Evolutionary conservation across 257 asterid species (phyloP).

Genomic region (Plantago major): DNA sequence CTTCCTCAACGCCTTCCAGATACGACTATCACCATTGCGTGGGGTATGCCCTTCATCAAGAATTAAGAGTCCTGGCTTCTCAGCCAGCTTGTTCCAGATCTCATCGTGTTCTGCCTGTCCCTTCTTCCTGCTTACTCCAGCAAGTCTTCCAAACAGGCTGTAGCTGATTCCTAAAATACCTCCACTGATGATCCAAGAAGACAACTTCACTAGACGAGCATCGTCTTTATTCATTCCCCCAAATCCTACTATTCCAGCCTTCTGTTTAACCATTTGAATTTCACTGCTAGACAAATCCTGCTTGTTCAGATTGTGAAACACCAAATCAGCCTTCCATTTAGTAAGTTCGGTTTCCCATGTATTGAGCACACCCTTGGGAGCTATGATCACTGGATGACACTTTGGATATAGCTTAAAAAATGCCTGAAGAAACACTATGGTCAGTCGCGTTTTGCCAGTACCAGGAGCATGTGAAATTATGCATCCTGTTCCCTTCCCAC

Average conservation of each 20-base stretch:
- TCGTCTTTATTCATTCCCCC: slow-evolving; percentile 1
- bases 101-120: slow-evolving; percentile 4
- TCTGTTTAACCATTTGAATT: slow-evolving; percentile 16
- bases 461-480: slow-evolving; percentile 94
- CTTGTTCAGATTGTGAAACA: slow-evolving; percentile 59
- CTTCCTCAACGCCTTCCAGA: slow-evolving; percentile 51
- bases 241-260: slow-evolving; percentile 18
- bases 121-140: slow-evolving; percentile 20
- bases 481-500: slow-evolving; percentile 68
- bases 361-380: slow-evolving; percentile 70
- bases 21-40: slow-evolving; percentile 48
- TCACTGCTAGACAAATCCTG: slow-evolving; percentile 39
- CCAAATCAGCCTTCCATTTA: slow-evolving; percentile 52
- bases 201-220: slow-evolving; percentile 42
- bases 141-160: slow-evolving; percentile 39
- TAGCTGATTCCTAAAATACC: slow-evolving; percentile 64
- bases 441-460: slow-evolving; percentile 74
- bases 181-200: slow-evolving; percentile 42
- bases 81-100: slow-evolving; percentile 40
- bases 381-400: slow-evolving; percentile 62
- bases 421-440: slow-evolving; percentile 56
- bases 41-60: slow-evolving; percentile 93
- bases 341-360: slow-evolving; percentile 64
- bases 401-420: slow-evolving; percentile 48
- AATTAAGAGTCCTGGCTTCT: slow-evolving; percentile 50